Conservation (phyloP, 805 yeast genomes). For the Gaillardinia entomophila region DNA sequence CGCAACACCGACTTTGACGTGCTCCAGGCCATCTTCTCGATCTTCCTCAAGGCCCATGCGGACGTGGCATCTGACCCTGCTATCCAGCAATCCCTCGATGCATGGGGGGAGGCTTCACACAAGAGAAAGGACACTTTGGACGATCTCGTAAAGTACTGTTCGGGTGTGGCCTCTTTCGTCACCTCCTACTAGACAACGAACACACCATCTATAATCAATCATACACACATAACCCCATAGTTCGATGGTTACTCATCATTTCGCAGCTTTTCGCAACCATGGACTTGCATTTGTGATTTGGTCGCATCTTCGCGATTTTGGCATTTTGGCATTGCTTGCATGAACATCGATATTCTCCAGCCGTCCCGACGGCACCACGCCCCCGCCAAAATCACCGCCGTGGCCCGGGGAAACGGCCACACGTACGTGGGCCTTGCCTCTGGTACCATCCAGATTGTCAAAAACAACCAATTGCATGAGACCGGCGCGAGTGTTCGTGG, state of each 20-base stretch:
- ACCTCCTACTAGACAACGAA: conserved; percentile 25
- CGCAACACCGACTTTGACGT: conserved; percentile 65
- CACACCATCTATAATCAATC: neutral
- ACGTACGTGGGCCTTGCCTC: no score
- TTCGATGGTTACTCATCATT: neutral
- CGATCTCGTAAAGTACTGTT: conserved; percentile 66
- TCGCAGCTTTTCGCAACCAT: neutral
- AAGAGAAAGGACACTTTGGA: conserved; percentile 49
- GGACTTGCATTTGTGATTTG: neutral
- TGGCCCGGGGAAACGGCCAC: no score
- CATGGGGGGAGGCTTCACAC: conserved; percentile 43
- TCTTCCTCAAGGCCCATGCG: conserved; percentile 74
- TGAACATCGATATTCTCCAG: conserved; percentile 35
- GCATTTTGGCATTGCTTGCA: no score
- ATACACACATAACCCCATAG: neutral
- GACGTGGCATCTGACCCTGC: conserved; percentile 48
- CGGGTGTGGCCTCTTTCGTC: conserved; percentile 69
- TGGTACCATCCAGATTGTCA: no score
- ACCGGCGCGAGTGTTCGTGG: no score
- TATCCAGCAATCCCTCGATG: conserved; percentile 40
- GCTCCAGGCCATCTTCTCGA: conserved; percentile 71
- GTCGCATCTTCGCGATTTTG: no score
- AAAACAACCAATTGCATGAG: no score
- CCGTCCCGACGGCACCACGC: conserved; percentile 30
- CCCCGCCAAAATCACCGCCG: conserved; percentile 9